Base-by-base conservation (phyloP, 352 stramenopile genomes). In the Phytophthora citricola region DNA sequence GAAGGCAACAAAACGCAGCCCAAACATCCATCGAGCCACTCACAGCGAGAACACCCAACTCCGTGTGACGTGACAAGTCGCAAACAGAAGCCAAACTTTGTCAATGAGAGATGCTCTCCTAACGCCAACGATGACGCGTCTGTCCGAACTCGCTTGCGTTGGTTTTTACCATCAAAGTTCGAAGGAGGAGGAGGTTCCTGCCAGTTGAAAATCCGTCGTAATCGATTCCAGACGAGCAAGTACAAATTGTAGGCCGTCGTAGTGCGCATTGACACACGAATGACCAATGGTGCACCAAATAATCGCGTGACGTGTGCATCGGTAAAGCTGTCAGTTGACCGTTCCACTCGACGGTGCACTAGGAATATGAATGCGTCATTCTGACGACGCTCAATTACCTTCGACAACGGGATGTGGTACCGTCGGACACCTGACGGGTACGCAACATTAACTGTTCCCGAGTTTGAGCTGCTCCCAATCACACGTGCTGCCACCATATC, bases 201-300 rank as follows among this genome's bases (percentile, higher is more conserved):
- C 88, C 88, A 95, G 60, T 95, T 92, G 59, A 95, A 95, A 53
- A 95, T 95, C 6, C 88, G 84, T 4, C 77, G 83, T 7, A 96
- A 58, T 41, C 86, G 85, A 26, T 79, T 80, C 88, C 88, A 96
- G 7, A 96, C 78, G 0, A 87, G 55, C 72, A 90, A 64, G 40
- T 96, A 96, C 26, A 96, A 63, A 31, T 87, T 87, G 39, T 90
- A 94, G 5, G 75, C 78, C 1, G 86, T 88, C 27, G 86, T 94
- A 20, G 61, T 54, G 5, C 65, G 69, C 11, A 93, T 49, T 4
- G 88, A 93, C n/a, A 96, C 64, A 2, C 81, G 76, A 44, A 96
- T 75, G 0, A 93, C 73, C 5, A 96, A 57, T 24, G 88, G 88
- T 1, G 85, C 83, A 5, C 88, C 88, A 80, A 96, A 96, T 8